Evolutionary conservation across 192 early-diverging fungal genomes (phyloP).

Genomic region (Allomyces macrogynus): DNA sequence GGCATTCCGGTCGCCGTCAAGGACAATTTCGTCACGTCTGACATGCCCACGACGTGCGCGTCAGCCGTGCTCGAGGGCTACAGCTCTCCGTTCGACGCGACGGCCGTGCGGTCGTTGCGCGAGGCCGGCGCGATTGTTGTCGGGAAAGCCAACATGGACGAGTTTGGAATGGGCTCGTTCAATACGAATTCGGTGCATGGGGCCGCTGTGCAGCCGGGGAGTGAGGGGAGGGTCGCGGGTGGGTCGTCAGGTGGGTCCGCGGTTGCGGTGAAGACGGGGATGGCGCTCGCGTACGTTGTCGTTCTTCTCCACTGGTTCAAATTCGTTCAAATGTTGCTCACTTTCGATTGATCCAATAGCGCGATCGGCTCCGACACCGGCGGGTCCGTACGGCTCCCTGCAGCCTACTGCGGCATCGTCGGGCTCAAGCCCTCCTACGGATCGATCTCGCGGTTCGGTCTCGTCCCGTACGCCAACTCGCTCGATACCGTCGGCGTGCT

Average conservation of each 20-base stretch:
- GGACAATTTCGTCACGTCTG: constrained; percentile 50
- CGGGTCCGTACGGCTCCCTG: constrained; percentile 77
- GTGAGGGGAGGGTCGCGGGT: constrained; percentile 36
- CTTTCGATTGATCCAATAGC: constrained; percentile 11
- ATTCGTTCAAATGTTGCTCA: not conserved
- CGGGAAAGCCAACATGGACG: constrained; percentile 83
- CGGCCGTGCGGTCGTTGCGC: constrained; percentile 37
- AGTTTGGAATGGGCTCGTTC: constrained; percentile 84
- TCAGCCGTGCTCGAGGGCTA: constrained; percentile 52
- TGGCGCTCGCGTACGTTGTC: constrained; percentile 47
- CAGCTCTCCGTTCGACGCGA: constrained; percentile 48
- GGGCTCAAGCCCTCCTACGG: constrained; percentile 92
- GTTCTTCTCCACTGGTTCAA: not conserved
- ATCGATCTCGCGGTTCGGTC: constrained; percentile 56
- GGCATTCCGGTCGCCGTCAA: constrained; percentile 56
- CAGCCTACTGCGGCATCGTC: constrained; percentile 80
- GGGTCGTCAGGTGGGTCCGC: constrained; percentile 87
- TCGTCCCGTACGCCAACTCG: constrained; percentile 68
- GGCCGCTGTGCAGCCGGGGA: constrained; percentile 10
- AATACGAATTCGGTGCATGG: constrained; percentile 24
- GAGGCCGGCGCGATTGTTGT: constrained; percentile 40
- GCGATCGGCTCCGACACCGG: constrained; percentile 88
- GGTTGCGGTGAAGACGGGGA: constrained; percentile 61
- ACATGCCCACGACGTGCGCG: constrained; percentile 48
- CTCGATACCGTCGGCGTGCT: constrained; percentile 79